These are phyloP conservation scores for Raphanus raphanistrum DNA, from an alignment of 345 rosid species.

Conservation along the genomic window DNA sequence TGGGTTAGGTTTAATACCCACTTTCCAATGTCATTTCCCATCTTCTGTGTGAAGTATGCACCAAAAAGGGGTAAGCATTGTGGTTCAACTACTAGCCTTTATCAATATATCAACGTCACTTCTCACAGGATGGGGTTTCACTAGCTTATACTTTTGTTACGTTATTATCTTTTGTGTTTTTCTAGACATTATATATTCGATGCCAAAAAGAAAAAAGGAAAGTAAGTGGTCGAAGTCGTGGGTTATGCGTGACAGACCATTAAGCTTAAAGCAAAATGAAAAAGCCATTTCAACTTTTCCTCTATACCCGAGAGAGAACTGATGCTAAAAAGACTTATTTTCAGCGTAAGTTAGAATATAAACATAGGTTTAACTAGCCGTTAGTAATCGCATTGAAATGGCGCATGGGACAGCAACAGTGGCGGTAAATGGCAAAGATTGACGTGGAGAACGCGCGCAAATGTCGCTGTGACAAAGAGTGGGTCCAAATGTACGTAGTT, in stretches of 20 bases:
- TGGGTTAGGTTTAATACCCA: conserved; percentile 38
- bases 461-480: conserved; percentile 52
- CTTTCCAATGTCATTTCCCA: conserved; percentile 34
- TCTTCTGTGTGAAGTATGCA: conserved; percentile 28
- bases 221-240: conserved; percentile 33
- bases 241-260: conserved; percentile 41
- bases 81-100: conserved; percentile 36
- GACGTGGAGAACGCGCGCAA: conserved; percentile 88
- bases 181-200: conserved; percentile 16
- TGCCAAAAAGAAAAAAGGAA: neutral
- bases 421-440: conserved; percentile 39
- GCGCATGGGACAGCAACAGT: conserved; percentile 20
- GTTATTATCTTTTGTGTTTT: neutral
- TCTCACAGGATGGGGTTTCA: conserved; percentile 17
- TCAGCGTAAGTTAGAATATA: neutral
- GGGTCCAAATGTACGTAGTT: neutral
- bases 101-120: conserved; percentile 28
- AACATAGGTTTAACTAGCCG: conserved; percentile 29
- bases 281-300: conserved; percentile 26
- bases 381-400: neutral
- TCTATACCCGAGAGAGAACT: conserved; percentile 33
- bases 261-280: conserved; percentile 26
- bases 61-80: conserved; percentile 17
- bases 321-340: conserved; percentile 1
- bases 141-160: conserved; percentile 10